Evolutionary conservation across 805 yeast species (phyloP), one percentile per base, ranked within the genome.

Genomic region (Grigorovia yakushimaensis): DNA sequence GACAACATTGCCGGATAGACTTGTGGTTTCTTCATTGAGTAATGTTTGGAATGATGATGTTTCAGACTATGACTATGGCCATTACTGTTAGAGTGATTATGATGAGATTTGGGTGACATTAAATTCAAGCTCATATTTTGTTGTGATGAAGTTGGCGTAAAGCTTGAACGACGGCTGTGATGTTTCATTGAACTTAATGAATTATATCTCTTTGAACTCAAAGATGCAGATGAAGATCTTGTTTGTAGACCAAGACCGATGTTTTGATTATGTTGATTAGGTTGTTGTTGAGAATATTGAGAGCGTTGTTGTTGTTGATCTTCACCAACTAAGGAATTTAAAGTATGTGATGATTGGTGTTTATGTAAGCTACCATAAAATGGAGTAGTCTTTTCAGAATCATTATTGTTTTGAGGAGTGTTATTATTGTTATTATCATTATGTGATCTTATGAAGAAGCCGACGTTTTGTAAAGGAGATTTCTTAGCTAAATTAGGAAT

Each of bases 1-100:
- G 96, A 87, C 18, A 93, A 69, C 58, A 87, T 57, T 0, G 98
- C 98, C 1, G 98, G 96, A 62, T 93, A 88, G 2, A 88, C 89
- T 18, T 75, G 69, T 6, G 96, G 94, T 48, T 76, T 67, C 49
- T 61, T 66, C 10, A 59, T 50, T 1, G 63, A 53, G 37, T 40
- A 42, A 35, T 46, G 47, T 17, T 20, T 33, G 41, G 23, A 18
- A 21, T 42, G 43, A 24, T 43, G 44, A 33, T 33, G 61, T 27
- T 46, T 47, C 38, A 18, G 30, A 39, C 15, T 41, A 18, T 6
- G n/a, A 47, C 49, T 38, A 38, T 21, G 20, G 17, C 41, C 17
- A 19, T 21, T 21, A 11, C 22, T 38, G n/a, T 38, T 38, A 11
- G 22, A 38, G 13, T 27, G 33, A 27, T 15, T 27, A 27, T 27